Base-by-base conservation (phyloP, 2,329 filamentous ascomycete genomes). In the Grosmannia huntii region DNA sequence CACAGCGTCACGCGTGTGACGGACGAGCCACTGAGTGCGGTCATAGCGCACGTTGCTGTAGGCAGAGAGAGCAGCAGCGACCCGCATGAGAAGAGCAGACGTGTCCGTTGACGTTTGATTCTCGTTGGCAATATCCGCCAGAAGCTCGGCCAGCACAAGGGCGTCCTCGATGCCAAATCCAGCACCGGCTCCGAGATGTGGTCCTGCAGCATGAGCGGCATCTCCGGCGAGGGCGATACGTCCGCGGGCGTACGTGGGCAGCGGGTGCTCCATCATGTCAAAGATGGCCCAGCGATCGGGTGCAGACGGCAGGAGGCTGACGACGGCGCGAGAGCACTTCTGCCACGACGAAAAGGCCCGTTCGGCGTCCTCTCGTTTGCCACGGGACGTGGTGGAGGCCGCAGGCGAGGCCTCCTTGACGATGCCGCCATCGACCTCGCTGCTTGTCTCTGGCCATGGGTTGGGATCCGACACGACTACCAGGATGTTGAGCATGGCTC, bases 261-360 rank as follows among this genome's bases (percentile, higher is more conserved):
- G 73, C 0, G 77, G 77, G 7, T 72, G 66, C 23, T 78, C 75
- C 16, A 61, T 60, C 69, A 69, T 70, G 67, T 82, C 78, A 66
- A 81, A 82, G 3, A 83, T 70, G 2, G 74, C 79, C 79, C 79
- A 83, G 59, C 78, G 76, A 57, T 80, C 76, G 10, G 76, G 65
- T 53, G 68, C 61, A 16, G 77, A 74, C 3, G 78, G 74, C 62
- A 84, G 71, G 27, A 80, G 65, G 27, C 67, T 62, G 53, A 73
- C 65, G 25, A 77, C 66, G 12, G 64, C 66, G 9, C 68, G 67
- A 0, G 74, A 67, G 1, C 65, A 63, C 0, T 69, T 62, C 46
- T 76, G 73, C 72, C 74, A 82, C 11, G 64, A 66, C 0, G 57
- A 63, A 53, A 75, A 77, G 14, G 73, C 73, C 1, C 62, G 57